A percentile compares a stretch with the other conserved stretches of the same genome.
These are phyloP conservation scores for Leptographium galeiforme DNA, from an alignment of 2,329 filamentous ascomycete species.

Conservation along the genomic window DNA sequence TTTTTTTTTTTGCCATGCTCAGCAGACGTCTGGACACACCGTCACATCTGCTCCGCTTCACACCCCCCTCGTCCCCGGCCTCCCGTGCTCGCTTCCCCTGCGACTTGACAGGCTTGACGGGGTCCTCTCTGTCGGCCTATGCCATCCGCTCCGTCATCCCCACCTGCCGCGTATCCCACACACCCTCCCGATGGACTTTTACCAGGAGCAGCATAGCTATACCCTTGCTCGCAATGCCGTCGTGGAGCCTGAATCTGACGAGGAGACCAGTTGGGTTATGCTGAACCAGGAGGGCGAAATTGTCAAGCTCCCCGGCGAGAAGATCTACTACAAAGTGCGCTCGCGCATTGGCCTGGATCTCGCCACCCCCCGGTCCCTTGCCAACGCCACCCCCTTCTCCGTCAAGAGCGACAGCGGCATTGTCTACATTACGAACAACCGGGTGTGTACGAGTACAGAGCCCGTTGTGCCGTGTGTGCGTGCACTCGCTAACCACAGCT, in stretches of 20 bases:
- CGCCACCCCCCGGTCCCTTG: slow-evolving; percentile 53
- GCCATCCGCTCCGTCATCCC: slow-evolving; percentile 1
- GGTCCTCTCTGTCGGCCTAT: neutral
- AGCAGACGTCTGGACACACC: neutral
- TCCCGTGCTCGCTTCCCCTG: neutral
- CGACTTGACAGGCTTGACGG: neutral
- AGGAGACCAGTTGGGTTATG: slow-evolving; percentile 73
- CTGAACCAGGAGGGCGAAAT: slow-evolving; percentile 61
- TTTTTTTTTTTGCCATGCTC: neutral
- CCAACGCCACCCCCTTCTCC: slow-evolving; percentile 49
- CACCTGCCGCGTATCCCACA: slow-evolving; percentile 4
- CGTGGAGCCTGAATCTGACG: slow-evolving; percentile 35
- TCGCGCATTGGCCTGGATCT: slow-evolving; percentile 66
- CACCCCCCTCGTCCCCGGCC: neutral
- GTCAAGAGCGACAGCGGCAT: slow-evolving; percentile 62
- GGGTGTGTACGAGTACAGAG: slow-evolving; percentile 42
- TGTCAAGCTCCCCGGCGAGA: slow-evolving; percentile 74
- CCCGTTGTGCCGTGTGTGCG: too few relatives aligned
- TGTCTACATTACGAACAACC: slow-evolving; percentile 72
- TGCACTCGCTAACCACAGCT: too few relatives aligned
- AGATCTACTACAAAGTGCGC: slow-evolving; percentile 66
- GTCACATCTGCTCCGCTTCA: neutral
- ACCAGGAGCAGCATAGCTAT: slow-evolving; percentile 20
- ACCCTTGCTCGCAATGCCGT: slow-evolving; percentile 26
- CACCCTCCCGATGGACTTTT: slow-evolving; percentile 10